Evolutionary conservation across 768 basidiomycete genomes (phyloP).

Genomic region (Exsudoporus frostii): DNA sequence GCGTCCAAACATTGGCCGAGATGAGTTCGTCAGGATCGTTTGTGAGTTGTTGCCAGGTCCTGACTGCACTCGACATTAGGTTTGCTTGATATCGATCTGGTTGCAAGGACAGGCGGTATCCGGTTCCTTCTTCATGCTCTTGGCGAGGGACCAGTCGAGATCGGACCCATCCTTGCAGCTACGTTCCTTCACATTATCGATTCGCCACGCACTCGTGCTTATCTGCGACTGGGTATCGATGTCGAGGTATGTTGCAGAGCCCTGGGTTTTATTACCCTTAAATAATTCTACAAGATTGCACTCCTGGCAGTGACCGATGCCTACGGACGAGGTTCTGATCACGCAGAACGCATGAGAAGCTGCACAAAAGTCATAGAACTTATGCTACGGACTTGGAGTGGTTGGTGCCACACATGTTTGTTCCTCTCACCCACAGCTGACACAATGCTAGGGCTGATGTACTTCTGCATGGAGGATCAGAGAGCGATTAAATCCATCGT

Average conservation of each 20-base stretch:
- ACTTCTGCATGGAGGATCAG: constrained; percentile 89
- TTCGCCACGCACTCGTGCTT: constrained; percentile 75
- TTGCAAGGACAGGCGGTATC: constrained; percentile 78
- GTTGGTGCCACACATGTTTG: constrained; percentile 42
- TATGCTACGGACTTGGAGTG: constrained; percentile 91
- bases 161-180: constrained; percentile 73
- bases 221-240: constrained; percentile 78
- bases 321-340: constrained; percentile 77
- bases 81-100: constrained; percentile 81
- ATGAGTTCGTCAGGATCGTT: constrained; percentile 55
- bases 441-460: constrained; percentile 70
- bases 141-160: constrained; percentile 85
- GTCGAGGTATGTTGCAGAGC: constrained; percentile 64
- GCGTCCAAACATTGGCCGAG: constrained; percentile 85
- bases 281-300: constrained; percentile 54
- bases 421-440: constrained; percentile 7
- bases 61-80: constrained; percentile 44
- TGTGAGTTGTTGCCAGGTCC: constrained; percentile 4
- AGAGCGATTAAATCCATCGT: constrained; percentile 81
- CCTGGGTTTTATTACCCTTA: neutral
- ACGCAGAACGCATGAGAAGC: constrained; percentile 75
- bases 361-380: constrained; percentile 75
- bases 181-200: constrained; percentile 84
- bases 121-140: constrained; percentile 82
- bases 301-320: constrained; percentile 90